These are phyloP conservation scores for Rhodotorula diobovata DNA, from an alignment of 768 basidiomycete species.

Conservation along the genomic window DNA sequence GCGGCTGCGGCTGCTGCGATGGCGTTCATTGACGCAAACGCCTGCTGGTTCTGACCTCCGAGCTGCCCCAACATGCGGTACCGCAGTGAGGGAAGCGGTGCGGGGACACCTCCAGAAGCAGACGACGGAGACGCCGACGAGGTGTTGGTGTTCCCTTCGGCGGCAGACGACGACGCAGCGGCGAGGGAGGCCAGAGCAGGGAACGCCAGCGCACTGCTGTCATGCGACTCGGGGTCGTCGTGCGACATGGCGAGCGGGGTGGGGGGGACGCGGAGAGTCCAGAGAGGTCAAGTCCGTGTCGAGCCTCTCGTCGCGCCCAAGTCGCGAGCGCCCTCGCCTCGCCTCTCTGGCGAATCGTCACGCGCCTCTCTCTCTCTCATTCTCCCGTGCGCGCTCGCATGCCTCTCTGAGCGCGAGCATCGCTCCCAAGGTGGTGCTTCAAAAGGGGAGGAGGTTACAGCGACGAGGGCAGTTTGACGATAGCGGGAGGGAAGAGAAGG, in stretches of 20 bases:
- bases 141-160: not conserved
- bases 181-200: conserved; percentile 7
- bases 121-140: not conserved
- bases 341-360: no score
- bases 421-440: not conserved
- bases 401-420: no score
- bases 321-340: no score
- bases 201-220: not conserved
- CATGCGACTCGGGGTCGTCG: no score
- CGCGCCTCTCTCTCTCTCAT: no score
- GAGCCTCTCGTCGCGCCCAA: no score
- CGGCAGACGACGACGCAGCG: not conserved
- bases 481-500: not conserved
- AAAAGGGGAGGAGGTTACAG: not conserved
- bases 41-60: not conserved
- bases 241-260: no score
- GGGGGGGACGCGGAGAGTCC: no score
- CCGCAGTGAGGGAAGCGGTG: not conserved
- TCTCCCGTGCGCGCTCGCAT: not conserved
- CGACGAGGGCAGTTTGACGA: not conserved
- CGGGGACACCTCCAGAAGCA: not conserved
- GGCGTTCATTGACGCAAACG: conserved; percentile 1
- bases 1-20: not conserved
- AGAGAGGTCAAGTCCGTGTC: no score
- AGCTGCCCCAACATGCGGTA: not conserved